phyloP scores from a whole-genome alignment of 192 early-diverging fungal species.

The Gigaspora rosea region DNA sequence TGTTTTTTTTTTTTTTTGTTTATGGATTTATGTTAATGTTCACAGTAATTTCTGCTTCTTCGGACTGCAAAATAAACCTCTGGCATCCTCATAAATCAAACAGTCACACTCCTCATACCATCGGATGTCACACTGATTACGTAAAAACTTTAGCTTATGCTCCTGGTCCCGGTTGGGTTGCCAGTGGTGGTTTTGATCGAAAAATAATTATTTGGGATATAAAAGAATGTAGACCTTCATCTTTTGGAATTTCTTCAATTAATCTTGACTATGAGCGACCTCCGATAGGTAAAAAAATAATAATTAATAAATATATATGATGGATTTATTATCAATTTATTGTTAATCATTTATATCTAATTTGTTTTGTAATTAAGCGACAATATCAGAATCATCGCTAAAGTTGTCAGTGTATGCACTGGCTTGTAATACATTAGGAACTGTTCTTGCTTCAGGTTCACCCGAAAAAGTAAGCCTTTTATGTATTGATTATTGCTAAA shows the following conservation, averaged over 20 bases:
- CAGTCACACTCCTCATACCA: constrained; percentile 45
- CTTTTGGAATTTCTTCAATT: constrained; percentile 15
- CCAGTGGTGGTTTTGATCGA: constrained; percentile 89
- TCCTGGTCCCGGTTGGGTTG: constrained; percentile 69
- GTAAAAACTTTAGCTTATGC: constrained; percentile 89
- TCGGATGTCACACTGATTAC: constrained; percentile 90
- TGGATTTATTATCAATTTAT: background rate
- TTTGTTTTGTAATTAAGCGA: constrained; percentile 31
- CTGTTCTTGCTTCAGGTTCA: constrained; percentile 84
- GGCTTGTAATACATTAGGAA: constrained; percentile 76
- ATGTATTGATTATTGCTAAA: background rate
- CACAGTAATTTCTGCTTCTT: constrained; percentile 84
- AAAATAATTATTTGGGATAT: constrained; percentile 92
- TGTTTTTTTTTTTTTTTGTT: no score
- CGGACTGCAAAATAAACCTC: constrained; percentile 84
- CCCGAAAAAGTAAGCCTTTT: constrained; percentile 75
- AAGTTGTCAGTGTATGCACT: constrained; percentile 86
- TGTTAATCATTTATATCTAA: no score
- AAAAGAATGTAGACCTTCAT: constrained; percentile 48
- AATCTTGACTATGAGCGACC: constrained; percentile 26
- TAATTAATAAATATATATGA: background rate
- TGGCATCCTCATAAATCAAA: constrained; percentile 65
- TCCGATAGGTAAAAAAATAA: background rate
- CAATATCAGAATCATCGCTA: constrained; percentile 53
- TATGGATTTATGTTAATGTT: background rate